Evolutionary conservation across 23 red algal genomes (phyloP), one percentile per base, ranked within the genome.

Genomic region (Gracilaria vermiculophylla): DNA sequence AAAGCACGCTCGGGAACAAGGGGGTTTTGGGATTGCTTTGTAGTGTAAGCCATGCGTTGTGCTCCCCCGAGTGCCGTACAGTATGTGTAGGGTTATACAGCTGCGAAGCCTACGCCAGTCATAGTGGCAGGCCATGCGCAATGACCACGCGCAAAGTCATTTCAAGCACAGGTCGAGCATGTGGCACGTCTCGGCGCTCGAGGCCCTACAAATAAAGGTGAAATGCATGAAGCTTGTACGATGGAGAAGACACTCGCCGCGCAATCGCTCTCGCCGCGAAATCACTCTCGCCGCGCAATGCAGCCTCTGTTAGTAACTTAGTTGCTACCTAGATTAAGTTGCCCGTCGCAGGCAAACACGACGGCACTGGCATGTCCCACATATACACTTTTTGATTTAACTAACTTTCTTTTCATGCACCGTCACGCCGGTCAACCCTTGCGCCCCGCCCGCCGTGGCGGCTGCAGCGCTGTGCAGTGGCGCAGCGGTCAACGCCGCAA

Each of bases 401-500:
- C 67, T 73, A 48, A 42, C 67, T 42, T 47, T 73, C 67, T 73
- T 73, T 4, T 73, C 67, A 28, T 42, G 67, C 2, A 73, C 42
- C 20, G 67, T 40, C 67, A 73, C 67, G 28, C 37, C 67, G 28
- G 37, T 48, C 17, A 44, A 28, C 40, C 6, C 36, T 45, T 24
- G 67, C 16, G 28, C 42, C 20, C 67, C 39, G 6, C 35, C 47
- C 23, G 67, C n/a, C 67, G 67, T 29, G 20, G 36, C 40, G n/a
- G 67, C 44, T 29, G 67, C 67, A 28, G 37, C 42, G 21, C n/a
- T 40, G 40, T 23, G 67, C 67, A 73, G 20, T 45, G 67, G 42
- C 42, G 67, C 67, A 7, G 28, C 76, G 53, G 27, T 55, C 49
- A 82, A 75, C 76, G 88, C 35, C 7, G 88, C 76, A 69, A 80